Evolutionary conservation across 2,329 filamentous ascomycete species (phyloP).

Genomic region (Thyridium curvatum): DNA sequence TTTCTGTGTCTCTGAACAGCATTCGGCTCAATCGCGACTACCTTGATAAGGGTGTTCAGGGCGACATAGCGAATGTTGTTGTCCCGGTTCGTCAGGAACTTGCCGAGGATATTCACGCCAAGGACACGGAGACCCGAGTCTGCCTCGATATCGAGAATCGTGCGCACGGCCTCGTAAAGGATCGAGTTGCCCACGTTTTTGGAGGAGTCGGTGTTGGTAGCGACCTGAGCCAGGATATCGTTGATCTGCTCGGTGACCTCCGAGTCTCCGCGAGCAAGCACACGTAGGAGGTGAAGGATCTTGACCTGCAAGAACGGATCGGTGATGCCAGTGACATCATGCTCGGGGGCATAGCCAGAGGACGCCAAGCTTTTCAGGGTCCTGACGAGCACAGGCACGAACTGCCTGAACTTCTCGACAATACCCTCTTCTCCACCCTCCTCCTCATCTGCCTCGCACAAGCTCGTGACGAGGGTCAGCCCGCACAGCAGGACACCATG

Average conservation of each 20-base stretch:
- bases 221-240: constrained; percentile 94
- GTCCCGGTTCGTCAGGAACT: constrained; percentile 92
- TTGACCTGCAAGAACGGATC: constrained; percentile 98
- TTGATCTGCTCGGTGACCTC: constrained; percentile 96
- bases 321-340: constrained; percentile 96
- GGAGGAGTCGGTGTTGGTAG: constrained; percentile 94
- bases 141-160: constrained; percentile 95
- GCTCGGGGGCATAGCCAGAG: constrained; percentile 94
- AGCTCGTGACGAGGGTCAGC: constrained; percentile 79
- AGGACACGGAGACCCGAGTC: constrained; percentile 91
- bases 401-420: constrained; percentile 82
- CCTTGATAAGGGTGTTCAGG: constrained; percentile 94
- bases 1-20: constrained; percentile 95
- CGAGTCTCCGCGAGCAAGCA: constrained; percentile 79
- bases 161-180: constrained; percentile 92
- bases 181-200: constrained; percentile 99
- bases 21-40: constrained; percentile 95
- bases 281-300: constrained; percentile 78
- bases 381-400: constrained; percentile 80
- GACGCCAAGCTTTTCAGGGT: constrained; percentile 88
- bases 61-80: constrained; percentile 99
- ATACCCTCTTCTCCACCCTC: constrained; percentile 87
- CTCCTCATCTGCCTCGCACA: constrained; percentile 92
- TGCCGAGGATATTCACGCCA: constrained; percentile 96
- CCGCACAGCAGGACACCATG: constrained; percentile 93